Evolutionary conservation across 805 yeast species (phyloP).

Genomic region (Candida vaughaniae): DNA sequence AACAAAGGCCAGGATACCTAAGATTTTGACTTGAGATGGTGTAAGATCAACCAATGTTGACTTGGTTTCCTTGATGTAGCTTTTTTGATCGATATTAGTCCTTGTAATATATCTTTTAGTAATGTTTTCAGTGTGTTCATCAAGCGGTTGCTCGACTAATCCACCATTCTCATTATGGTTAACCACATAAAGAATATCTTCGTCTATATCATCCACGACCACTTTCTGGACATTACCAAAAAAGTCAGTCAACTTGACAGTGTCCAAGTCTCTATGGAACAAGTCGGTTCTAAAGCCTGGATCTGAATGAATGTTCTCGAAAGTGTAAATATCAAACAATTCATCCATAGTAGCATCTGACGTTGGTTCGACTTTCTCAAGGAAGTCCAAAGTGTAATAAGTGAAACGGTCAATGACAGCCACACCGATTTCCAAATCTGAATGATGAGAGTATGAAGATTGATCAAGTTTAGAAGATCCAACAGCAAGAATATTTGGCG

Average conservation of each 20-base stretch:
- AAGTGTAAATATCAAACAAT: slow-evolving; percentile 79
- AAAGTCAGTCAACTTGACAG: slow-evolving; percentile 85
- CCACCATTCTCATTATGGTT: slow-evolving; percentile 30
- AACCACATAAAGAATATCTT: slow-evolving; percentile 36
- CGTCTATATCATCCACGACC: slow-evolving; percentile 57
- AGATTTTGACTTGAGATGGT: slow-evolving; percentile 11
- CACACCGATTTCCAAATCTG: slow-evolving; percentile 94
- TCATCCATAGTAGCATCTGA: slow-evolving; percentile 78
- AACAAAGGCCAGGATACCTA: slow-evolving; percentile 18
- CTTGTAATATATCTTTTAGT: slow-evolving; percentile 3
- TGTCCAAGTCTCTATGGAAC: slow-evolving; percentile 60
- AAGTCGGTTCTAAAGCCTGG: slow-evolving; percentile 91
- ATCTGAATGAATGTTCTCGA: slow-evolving; percentile 82
- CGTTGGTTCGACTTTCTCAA: slow-evolving; percentile 77
- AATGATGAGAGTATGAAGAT: slow-evolving; percentile 91
- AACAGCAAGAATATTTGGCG: slow-evolving; percentile 89
- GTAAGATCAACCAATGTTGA: slow-evolving; percentile 14
- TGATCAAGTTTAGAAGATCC: slow-evolving; percentile 89
- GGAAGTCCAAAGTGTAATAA: slow-evolving; percentile 81
- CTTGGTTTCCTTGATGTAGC: slow-evolving; percentile 11
- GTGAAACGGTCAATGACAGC: slow-evolving; percentile 98
- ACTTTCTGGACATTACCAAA: slow-evolving; percentile 90
- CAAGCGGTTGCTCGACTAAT: background rate
- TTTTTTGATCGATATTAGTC: slow-evolving; percentile 7
- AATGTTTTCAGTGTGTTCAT: background rate